phyloP scores from a whole-genome alignment of 2,329 filamentous ascomycete species.

The Stachybotrys chartarum region DNA sequence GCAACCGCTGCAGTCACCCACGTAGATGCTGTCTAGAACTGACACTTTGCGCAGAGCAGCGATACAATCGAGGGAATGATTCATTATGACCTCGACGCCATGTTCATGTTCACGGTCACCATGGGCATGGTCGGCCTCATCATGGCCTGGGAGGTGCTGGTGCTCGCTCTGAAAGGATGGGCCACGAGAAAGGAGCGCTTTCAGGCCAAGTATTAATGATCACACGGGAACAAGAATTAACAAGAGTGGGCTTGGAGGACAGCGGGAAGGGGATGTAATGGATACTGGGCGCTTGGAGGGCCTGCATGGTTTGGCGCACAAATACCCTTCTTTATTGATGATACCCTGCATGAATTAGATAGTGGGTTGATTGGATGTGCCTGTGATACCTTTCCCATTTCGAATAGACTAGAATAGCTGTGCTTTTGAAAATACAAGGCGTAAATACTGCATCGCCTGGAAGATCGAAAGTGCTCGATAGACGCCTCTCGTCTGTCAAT shows the following conservation, averaged over 20 bases:
- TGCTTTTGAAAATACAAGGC: no score
- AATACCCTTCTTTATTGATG: conserved; percentile 10
- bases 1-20: background rate
- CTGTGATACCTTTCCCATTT: background rate
- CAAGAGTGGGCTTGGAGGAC: background rate
- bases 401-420: background rate
- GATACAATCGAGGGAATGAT: conserved; percentile 76
- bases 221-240: background rate
- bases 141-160: conserved; percentile 76
- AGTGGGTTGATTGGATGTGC: background rate
- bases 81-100: conserved; percentile 70
- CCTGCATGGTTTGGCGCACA: conserved; percentile 3
- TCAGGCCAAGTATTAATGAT: conserved; percentile 1
- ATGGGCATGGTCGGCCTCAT: conserved; percentile 77
- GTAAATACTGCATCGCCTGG: no score
- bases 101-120: conserved; percentile 87
- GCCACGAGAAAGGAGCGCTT: conserved; percentile 46
- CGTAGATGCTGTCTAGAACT: conserved; percentile 8
- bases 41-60: conserved; percentile 45
- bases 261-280: background rate
- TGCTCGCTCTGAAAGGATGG: conserved; percentile 85
- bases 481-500: no score
- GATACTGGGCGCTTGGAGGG: background rate
- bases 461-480: no score
- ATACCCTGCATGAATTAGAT: conserved; percentile 16